Evolutionary conservation across 2,329 filamentous ascomycete genomes (phyloP), one percentile per base, ranked within the genome.

Genomic region (Talaromyces pinophilus): DNA sequence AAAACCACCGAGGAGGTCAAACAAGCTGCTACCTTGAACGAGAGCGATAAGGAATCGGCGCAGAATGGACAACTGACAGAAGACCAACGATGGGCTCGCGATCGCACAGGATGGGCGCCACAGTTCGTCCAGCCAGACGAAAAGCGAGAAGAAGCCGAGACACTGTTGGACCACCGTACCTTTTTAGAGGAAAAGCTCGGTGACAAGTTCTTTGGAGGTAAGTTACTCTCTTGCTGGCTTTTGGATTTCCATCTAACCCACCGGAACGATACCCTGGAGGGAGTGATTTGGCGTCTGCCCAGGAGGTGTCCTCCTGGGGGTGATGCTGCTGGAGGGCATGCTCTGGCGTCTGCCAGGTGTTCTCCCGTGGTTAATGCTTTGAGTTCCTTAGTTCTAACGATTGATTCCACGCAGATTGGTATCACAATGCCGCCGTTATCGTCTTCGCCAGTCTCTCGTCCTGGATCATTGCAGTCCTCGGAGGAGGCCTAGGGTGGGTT

Each of bases 351-450:
- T 44, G 42, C 42, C 17, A 6, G 42, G n/a, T 46, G 42, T 46
- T 8, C 42, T 42, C 17, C n/a, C 7, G 7, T n/a, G 7, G 42
- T 19, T 13, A 44, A 10, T 10, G 42, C 42, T 59, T 33, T 22
- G 28, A 35, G 28, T 19, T 59, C 13, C 10, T 54, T 15, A 35
- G 38, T n/a, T 15, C 59, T 64, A 55, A 67, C 67, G 40, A 42
- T 42, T n/a, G 40, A 8, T 42, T 25, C 11, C n/a, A n/a, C 54
- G 28, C 70, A 92, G 93, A 98, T 77, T 99, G 95, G 95, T 99
- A 98, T 78, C 93, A 99, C 79, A 99, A 99, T 78, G 89, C 93
- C 2, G 95, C 84, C n/a, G 82, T 99, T 68, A 97, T 99, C 75
- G 85, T 94, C 70, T 97, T 99, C 75, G 92, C 94, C 62, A 97